Evolutionary conservation across 78 protist genomes (phyloP).

Genomic region (Emiliania huxleyi): DNA sequence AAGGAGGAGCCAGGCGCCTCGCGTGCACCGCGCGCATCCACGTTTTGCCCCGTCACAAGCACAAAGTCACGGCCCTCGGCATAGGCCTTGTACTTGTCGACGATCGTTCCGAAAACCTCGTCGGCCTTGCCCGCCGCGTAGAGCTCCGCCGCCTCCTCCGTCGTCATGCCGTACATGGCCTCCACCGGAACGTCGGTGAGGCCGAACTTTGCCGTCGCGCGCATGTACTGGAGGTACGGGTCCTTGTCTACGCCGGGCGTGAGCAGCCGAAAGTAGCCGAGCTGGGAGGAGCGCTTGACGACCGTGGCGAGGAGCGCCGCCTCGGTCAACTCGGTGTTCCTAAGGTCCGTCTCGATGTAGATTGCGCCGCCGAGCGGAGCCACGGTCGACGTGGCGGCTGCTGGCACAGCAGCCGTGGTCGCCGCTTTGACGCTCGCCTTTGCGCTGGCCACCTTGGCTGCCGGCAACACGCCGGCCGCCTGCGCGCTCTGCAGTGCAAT

Average conservation of each 20-base stretch:
- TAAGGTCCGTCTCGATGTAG: background rate
- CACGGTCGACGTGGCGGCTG: background rate
- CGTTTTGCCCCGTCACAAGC: background rate
- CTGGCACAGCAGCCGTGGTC: no score
- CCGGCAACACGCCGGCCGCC: no score
- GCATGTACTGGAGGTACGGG: background rate
- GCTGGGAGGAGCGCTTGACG: background rate
- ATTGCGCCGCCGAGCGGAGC: background rate
- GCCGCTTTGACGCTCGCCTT: no score
- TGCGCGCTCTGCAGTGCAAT: conserved; percentile 44
- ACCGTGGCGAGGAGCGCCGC: background rate
- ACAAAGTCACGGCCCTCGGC: background rate
- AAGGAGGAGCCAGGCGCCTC: background rate
- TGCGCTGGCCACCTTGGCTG: no score
- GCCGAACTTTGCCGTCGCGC: background rate
- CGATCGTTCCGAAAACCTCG: background rate
- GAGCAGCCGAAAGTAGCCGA: conserved; percentile 37
- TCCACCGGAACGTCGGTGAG: conserved; percentile 8
- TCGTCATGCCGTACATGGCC: conserved; percentile 14
- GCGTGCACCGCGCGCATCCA: background rate
- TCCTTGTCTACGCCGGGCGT: background rate
- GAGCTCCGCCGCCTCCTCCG: background rate
- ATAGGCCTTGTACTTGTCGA: background rate
- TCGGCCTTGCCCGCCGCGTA: background rate
- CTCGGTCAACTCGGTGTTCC: background rate